A percentile compares a stretch with the other conserved stretches of the same genome.
phyloP scores from a whole-genome alignment of 1,139 yeast species.

The Torulaspora pretoriensis region DNA sequence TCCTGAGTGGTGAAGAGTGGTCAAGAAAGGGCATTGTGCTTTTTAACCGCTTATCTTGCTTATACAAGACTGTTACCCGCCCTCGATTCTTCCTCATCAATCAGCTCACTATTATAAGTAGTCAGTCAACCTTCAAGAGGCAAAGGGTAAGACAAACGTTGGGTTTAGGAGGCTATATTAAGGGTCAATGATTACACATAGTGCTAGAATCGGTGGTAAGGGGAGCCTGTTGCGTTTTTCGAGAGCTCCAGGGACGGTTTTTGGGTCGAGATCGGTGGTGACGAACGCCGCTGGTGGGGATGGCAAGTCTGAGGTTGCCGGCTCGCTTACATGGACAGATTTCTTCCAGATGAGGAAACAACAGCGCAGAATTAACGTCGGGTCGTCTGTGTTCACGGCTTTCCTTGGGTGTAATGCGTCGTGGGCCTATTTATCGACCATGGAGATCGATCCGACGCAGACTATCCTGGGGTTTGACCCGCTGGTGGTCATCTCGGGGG shows the following conservation, averaged over 20 bases:
- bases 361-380: conserved; percentile 65
- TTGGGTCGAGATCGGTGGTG: background rate
- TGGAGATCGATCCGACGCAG: conserved; percentile 80
- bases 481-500: conserved; percentile 66
- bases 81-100: background rate
- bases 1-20: background rate
- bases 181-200: background rate
- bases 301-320: background rate
- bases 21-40: background rate
- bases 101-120: background rate
- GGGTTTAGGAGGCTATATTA: background rate
- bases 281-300: background rate
- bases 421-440: conserved; percentile 71
- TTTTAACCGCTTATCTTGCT: background rate
- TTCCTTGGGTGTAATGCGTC: conserved; percentile 64
- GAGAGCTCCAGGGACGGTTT: background rate
- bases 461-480: conserved; percentile 85
- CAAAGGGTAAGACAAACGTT: background rate
- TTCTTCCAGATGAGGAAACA: conserved; percentile 72
- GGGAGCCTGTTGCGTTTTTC: background rate
- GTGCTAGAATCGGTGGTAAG: background rate
- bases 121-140: background rate
- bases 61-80: conserved; percentile 1
- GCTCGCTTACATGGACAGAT: conserved; percentile 56
- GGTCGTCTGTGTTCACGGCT: conserved; percentile 66